Evolutionary conservation across 371 early-diverging fungal genomes (phyloP), one percentile per base, ranked within the genome.

Genomic region (Apophysomyces trapeziformis): DNA sequence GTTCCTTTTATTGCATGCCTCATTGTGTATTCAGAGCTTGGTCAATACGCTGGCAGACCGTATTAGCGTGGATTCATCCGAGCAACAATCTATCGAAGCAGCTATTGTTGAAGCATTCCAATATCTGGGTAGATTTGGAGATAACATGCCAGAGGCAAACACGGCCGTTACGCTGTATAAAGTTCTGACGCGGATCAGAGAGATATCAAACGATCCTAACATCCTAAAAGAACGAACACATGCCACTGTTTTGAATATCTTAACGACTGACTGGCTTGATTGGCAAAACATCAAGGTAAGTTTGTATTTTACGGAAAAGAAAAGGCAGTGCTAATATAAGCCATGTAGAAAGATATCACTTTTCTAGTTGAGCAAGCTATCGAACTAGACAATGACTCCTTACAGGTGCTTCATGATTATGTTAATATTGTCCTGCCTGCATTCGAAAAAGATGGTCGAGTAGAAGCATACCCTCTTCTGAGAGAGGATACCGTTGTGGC

Each of bases 381-480:
- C n/a, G 75, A 78, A 57, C 69, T 79, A 50, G 72, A 73, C 7
- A 68, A 73, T 1, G 70, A 79, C 13, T 74, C 82, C 4, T 57
- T 86, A 12, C 63, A 70, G 14, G 66, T 81, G 60, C 71, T 89
- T 38, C 76, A 78, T 26, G 63, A 75, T 6, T 83, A 86, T 60
- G 79, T 83, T 0, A 75, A 78, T 12, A 38, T 59, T 6, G 75
- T 83, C 0, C 59, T 89, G 32, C 84, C 85, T 0, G 65, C 71
- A 6, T 84, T 79, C 47, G 80, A 84, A 47, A 57, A 63, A 16
- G 76, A 82, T 4, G 81, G 70, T 0, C n/a, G 26, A 1, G 44
- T 82, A 18, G 76, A 83, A 13, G 63, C 59, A 0, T 75, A 86
- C 58, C 89, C 89, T 5, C 60, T 87, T 18, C 54, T 89, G 39